These are phyloP conservation scores for Aureobasidium namibiae DNA, from an alignment of 2,329 filamentous ascomycete species.

Conservation along the genomic window DNA sequence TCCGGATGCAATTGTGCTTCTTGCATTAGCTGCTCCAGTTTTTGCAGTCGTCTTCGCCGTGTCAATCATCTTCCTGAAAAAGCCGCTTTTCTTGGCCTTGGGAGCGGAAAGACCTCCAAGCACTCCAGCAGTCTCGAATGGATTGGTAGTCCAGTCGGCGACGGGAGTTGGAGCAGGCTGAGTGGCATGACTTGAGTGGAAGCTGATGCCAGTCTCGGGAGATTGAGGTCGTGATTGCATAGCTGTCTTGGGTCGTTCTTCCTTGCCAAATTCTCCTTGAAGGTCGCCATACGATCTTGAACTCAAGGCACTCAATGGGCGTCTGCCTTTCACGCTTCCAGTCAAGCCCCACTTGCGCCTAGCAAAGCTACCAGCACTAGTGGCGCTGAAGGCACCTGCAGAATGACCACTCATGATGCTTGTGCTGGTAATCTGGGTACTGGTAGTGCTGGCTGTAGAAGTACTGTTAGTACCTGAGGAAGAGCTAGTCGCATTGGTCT, in stretches of 20 bases:
- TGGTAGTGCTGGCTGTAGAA: slow-evolving; percentile 50
- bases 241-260: slow-evolving; percentile 6
- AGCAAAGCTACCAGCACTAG: slow-evolving; percentile 87
- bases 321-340: slow-evolving; percentile 28
- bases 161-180: slow-evolving; percentile 55
- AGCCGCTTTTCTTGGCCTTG: slow-evolving; percentile 67
- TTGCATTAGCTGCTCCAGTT: slow-evolving; percentile 73
- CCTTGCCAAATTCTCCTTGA: neutral
- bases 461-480: slow-evolving; percentile 51
- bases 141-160: slow-evolving; percentile 49
- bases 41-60: slow-evolving; percentile 73
- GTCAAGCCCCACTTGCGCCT: slow-evolving; percentile 53
- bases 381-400: slow-evolving; percentile 84
- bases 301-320: slow-evolving; percentile 16
- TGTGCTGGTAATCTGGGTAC: slow-evolving; percentile 68
- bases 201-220: slow-evolving; percentile 36
- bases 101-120: slow-evolving; percentile 71
- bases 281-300: slow-evolving; percentile 16
- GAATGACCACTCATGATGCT: slow-evolving; percentile 93
- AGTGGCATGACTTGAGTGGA: slow-evolving; percentile 79
- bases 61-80: slow-evolving; percentile 93
- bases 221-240: slow-evolving; percentile 12
- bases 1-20: slow-evolving; percentile 65
- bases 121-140: slow-evolving; percentile 57
- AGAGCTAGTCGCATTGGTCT: slow-evolving; percentile 73